Evolutionary conservation across 768 basidiomycete species (phyloP), one percentile per base, ranked within the genome.

Genomic region (Termitomyces heimii): DNA sequence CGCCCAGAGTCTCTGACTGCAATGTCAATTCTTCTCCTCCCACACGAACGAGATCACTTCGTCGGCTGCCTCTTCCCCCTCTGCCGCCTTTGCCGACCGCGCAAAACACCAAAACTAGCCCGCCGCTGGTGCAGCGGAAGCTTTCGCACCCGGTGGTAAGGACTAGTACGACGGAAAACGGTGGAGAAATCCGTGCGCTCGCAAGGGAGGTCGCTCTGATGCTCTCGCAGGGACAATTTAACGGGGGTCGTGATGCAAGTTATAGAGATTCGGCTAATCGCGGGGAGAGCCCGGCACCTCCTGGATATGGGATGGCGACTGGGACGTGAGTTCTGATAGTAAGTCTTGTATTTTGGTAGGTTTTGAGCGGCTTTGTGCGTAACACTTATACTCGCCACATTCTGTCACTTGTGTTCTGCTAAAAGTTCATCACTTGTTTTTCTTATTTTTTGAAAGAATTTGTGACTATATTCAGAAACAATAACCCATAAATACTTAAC

Each of bases 151-250:
- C 55, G 5, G 9, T 9, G 2, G 40, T 20, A 2, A 42, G 37
- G 20, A 5, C 20, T 5, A 14, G 8, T n/a, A 29, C 37, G 40
- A 2, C 14, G 42, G 39, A 46, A 22, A 37, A 46, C 24, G 20
- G 34, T 5, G 47, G 57, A 18, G 59, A 70, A 55, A 65, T 71
- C 13, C 62, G 65, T 24, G 52, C 63, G n/a, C 64, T 71, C 12
- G 70, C 70, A 34, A 65, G 65, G 54, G 66, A 70, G 60, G 69
- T 71, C 9, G 68, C 67, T 20, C 60, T 47, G 13, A 62, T 69
- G 37, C 60, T 71, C 13, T 59, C 67, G 61, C 66, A 66, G 40
- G 61, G 54, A 7, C 61, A 63, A 0, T 64, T 59, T n/a, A 29
- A 49, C n/a, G 34, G 14, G 29, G 18, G 20, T 34, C 37, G 48